A percentile compares a stretch with the other conserved stretches of the same genome.
These are phyloP conservation scores for Trichoderma harzianum DNA, from an alignment of 2,329 filamentous ascomycete species.

Conservation along the genomic window DNA sequence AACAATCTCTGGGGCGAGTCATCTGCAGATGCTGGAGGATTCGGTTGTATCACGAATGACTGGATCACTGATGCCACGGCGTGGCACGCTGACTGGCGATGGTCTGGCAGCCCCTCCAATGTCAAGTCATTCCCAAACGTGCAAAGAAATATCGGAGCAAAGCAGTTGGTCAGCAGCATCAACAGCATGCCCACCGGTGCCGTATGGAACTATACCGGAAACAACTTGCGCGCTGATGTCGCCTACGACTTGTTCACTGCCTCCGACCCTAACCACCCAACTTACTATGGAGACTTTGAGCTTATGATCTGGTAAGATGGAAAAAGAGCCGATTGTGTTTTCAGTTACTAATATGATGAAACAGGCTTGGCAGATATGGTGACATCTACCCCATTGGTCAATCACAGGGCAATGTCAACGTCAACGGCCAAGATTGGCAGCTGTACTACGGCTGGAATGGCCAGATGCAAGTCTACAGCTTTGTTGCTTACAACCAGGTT, in stretches of 20 bases:
- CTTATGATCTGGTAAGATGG: constrained; percentile 54
- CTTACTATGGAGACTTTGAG: constrained; percentile 48
- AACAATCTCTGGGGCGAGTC: constrained; percentile 41
- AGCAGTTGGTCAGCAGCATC: constrained; percentile 32
- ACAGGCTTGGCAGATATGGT: constrained; percentile 24
- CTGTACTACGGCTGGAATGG: constrained; percentile 58
- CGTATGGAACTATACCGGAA: constrained; percentile 33
- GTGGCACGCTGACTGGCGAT: constrained; percentile 41
- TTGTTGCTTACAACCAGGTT: constrained; percentile 37
- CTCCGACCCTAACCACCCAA: constrained; percentile 37
- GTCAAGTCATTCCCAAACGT: constrained; percentile 42
- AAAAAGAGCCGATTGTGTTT: not conserved
- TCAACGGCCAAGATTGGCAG: constrained; percentile 52
- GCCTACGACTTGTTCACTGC: constrained; percentile 59
- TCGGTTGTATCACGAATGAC: constrained; percentile 40
- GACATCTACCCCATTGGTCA: constrained; percentile 24
- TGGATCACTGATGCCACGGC: constrained; percentile 33
- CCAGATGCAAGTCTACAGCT: constrained; percentile 57
- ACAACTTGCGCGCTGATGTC: constrained; percentile 48
- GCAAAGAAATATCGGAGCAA: constrained; percentile 22
- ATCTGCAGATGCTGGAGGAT: constrained; percentile 28
- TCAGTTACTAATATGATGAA: not conserved
- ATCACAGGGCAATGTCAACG: constrained; percentile 50
- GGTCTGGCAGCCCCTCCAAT: constrained; percentile 35
- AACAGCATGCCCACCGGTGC: constrained; percentile 33